Percentiles rank a stretch among this genome's conserved stretches.
Evolutionary conservation across 139 green algal species (phyloP).

Genomic region (Chlamydomonas schloesseri): DNA sequence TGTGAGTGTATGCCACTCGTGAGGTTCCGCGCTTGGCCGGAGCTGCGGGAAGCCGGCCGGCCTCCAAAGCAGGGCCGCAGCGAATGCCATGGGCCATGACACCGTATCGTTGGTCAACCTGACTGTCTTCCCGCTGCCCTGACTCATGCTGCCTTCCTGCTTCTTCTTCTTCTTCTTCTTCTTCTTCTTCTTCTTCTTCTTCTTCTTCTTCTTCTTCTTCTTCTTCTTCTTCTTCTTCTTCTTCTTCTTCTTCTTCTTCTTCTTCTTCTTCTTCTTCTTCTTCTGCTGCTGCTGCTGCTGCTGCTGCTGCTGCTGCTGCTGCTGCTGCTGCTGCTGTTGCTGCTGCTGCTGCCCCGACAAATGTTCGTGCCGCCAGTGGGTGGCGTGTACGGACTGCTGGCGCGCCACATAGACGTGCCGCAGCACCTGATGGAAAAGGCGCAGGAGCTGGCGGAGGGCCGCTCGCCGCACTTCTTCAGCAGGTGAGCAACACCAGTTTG

Average conservation of each 20-base stretch:
- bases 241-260: too few relatives aligned
- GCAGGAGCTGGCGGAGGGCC: neutral
- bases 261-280: too few relatives aligned
- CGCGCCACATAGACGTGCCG: conserved; percentile 25
- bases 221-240: too few relatives aligned
- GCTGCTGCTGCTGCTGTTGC: too few relatives aligned
- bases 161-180: too few relatives aligned
- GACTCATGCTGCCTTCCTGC: neutral
- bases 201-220: too few relatives aligned
- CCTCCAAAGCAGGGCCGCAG: neutral
- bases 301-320: too few relatives aligned
- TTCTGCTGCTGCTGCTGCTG: too few relatives aligned
- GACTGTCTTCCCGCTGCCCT: neutral
- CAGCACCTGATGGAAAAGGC: neutral
- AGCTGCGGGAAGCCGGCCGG: neutral
- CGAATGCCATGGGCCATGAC: neutral
- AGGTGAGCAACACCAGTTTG: neutral
- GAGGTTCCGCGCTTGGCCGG: too few relatives aligned
- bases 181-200: neutral
- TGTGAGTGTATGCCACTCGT: too few relatives aligned
- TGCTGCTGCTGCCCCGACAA: too few relatives aligned
- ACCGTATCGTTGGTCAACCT: too few relatives aligned
- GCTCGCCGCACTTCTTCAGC: neutral
- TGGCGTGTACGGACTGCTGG: conserved; percentile 17
- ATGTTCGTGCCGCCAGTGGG: conserved; percentile 10